Base-by-base conservation (phyloP, 2,329 filamentous ascomycete species). In the Tolypocladium album region DNA sequence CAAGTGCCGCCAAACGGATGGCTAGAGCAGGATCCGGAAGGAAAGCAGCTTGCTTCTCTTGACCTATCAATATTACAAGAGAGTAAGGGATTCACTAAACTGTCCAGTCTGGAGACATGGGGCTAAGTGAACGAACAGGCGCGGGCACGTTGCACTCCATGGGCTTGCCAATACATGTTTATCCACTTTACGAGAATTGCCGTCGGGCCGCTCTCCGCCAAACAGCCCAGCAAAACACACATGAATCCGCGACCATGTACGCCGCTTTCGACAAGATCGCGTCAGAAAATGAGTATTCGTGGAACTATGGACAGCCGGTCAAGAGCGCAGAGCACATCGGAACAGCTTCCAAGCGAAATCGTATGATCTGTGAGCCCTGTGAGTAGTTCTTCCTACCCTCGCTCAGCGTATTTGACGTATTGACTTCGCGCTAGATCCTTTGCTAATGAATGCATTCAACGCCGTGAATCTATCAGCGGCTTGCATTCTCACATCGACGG, bases 391-490 rank as follows among this genome's bases (percentile, higher is more conserved):
- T 1, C 3, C 8, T 34, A 6, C 27, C 3, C 50, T 4, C 31
- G 27, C 31, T 12, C 31, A 5, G 8, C 7, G 17, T 13, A 17
- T 1, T 15, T 8, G 50, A 5, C 27, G 4, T n/a, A n/a, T 53
- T 36, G 27, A 36, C 17, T 9, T n/a, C 34, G 17, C 4, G 17
- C 8, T 9, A 88, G 85, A 88, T 70, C 84, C 85, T 0, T 72
- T 89, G 0, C 70, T 88, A 12, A 88, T 88, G 86, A 89, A 89
- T 66, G 86, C 86, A 0, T 88, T 88, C 72, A 89, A 88, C 64
- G 86, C 78, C 2, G 80, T 89, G 42, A 88, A 89, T 61, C 72
- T 88, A 17, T 80, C 85, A 2, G 82, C 78, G 0, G 83, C 85
- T 9, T 79, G 80, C 60, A 75, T 89, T 20, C 61, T 89, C 4